Conservation (phyloP, 495 filamentous ascomycete genomes). For the Pyrenula massariospora region DNA sequence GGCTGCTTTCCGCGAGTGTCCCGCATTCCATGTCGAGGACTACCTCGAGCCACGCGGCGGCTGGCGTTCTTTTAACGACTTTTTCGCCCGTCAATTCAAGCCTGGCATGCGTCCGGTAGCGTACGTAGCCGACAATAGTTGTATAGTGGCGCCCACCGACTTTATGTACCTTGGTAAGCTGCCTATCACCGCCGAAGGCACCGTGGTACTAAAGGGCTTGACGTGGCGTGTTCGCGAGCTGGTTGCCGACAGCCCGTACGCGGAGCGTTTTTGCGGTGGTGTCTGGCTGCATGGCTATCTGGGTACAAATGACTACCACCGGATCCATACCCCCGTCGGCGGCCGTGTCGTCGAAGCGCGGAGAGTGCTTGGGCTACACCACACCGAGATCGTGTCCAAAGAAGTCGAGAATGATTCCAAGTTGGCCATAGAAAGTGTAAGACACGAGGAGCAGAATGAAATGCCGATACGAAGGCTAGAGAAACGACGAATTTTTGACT, state of each 20-base stretch:
- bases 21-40: constrained; percentile 9
- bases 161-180: constrained; percentile 11
- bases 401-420: too few relatives aligned
- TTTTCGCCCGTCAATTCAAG: constrained; percentile 15
- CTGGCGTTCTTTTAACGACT: constrained; percentile 19
- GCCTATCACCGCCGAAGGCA: constrained; percentile 5
- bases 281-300: constrained; percentile 16
- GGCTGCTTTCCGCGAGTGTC: too few relatives aligned
- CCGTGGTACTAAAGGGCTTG: constrained; percentile 13
- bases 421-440: too few relatives aligned
- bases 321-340: constrained; percentile 12
- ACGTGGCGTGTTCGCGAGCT: constrained; percentile 13
- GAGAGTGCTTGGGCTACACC: too few relatives aligned
- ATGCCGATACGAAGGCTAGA: not conserved
- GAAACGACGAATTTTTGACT: not conserved
- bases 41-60: constrained; percentile 11
- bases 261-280: constrained; percentile 10
- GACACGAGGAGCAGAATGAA: constrained; percentile 5
- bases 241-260: constrained; percentile 7
- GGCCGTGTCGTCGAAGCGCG: constrained; percentile 13
- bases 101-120: constrained; percentile 10
- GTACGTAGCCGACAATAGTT: constrained; percentile 4
- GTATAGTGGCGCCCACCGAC: constrained; percentile 16
- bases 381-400: too few relatives aligned
- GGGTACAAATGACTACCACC: constrained; percentile 15